A percentile compares a stretch with the other conserved stretches of the same genome.
Conservation (phyloP, 148 eudicot genomes). For the Amaranthus cruentus region DNA sequence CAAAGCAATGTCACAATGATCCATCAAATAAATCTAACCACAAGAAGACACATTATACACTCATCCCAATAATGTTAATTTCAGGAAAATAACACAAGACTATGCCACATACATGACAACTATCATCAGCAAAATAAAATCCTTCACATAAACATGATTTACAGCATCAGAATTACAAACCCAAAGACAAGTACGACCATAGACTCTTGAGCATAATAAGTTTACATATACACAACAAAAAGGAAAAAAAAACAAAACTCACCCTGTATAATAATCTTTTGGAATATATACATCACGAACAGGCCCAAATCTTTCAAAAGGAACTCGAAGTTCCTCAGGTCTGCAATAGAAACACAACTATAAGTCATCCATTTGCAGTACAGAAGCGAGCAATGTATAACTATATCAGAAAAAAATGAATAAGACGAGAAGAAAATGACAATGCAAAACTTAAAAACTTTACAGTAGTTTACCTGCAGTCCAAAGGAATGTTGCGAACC, state of each 20-base stretch:
- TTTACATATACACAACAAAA: background rate
- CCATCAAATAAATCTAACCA: conserved; percentile 4
- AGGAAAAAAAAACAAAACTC: conserved; percentile 21
- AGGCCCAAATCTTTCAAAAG: conserved; percentile 70
- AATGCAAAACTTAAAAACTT: background rate
- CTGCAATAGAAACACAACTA: conserved; percentile 29
- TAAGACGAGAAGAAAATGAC: background rate
- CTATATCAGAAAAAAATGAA: too few species aligned
- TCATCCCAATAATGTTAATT: background rate
- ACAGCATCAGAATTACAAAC: background rate
- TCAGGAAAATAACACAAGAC: background rate
- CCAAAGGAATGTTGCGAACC: conserved; percentile 70
- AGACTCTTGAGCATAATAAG: background rate
- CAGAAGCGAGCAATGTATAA: background rate
- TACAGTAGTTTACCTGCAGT: conserved; percentile 44
- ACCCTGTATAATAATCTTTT: conserved; percentile 71
- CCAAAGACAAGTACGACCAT: background rate
- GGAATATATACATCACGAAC: conserved; percentile 80
- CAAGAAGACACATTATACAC: background rate
- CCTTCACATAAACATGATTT: background rate
- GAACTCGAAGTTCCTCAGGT: conserved; percentile 72
- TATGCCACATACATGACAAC: background rate
- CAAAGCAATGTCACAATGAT: background rate
- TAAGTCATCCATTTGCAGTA: background rate
- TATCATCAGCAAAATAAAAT: background rate